Base-by-base conservation (phyloP, 2,329 filamentous ascomycete genomes). In the Colletotrichum lindemuthianum region DNA sequence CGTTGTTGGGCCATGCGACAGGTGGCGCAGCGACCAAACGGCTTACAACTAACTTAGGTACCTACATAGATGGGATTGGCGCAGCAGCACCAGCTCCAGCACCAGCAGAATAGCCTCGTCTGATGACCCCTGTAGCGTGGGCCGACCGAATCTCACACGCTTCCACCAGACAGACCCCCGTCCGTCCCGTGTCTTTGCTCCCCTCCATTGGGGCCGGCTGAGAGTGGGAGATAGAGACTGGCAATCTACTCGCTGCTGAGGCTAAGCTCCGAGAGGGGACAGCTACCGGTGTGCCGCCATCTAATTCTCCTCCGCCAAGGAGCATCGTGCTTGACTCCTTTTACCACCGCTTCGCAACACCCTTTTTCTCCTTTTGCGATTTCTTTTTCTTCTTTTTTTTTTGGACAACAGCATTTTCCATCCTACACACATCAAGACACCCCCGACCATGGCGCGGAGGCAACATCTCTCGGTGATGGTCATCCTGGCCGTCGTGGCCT, bases 401-500 rank as follows among this genome's bases (percentile, higher is more conserved):
- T 48, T 34, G 12, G 6, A 7, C 15, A 37, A n/a, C 3, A 6
- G 11, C 37, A 11, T 15, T 47, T 16, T 13, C 13, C 8, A 32
- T 3, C 10, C 24, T 37, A 11, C 11, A 50, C 33, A 15, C 5
- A 49, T 24, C 37, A 41, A 53, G 6, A 11, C 15, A 32, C 34
- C 6, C 8, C 72, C 74, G 70, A 51, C 10, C 58, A 87, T 87
- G 85, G 81, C 84, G 66, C 82, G 85, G 47, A 76, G 81, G 67
- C 80, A 82, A 67, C 83, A 87, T 69, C 74, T 88, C 63, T 79
- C 85, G 36, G 72, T 86, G 68, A 77, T 85, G 53, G 72, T 90
- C 67, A 73, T 88, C 52, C 71, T 89, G 69, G 81, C 82, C 69
- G 79, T 88, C 69, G 78, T 84, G 63, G 76, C 84, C 66, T 82